Evolutionary conservation across 495 filamentous ascomycete species (phyloP).

Genomic region (Aspergillus baeticus): DNA sequence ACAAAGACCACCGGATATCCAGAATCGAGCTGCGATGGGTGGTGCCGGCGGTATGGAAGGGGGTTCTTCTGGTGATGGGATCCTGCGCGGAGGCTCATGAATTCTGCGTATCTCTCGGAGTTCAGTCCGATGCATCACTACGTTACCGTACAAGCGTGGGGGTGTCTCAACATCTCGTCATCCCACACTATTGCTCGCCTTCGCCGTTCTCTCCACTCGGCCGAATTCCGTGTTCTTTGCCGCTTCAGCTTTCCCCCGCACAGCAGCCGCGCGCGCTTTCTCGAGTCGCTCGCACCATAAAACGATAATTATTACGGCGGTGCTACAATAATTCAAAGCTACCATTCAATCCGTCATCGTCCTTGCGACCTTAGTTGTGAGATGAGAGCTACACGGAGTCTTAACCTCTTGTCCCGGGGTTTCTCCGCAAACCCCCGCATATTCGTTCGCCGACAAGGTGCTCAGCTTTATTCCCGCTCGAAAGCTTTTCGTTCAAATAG

Average conservation of each 20-base stretch:
- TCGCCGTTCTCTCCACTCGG: conserved; percentile 21
- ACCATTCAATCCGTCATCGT: not conserved
- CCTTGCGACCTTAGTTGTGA: not conserved
- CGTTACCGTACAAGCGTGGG: not conserved
- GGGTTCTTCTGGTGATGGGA: not conserved
- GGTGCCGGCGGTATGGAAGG: too few species aligned
- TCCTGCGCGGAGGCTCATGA: not conserved
- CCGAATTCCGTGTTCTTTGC: conserved; percentile 29
- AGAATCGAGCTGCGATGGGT: not conserved
- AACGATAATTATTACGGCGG: not conserved
- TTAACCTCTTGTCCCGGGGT: conserved; percentile 24
- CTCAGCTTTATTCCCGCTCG: conserved; percentile 7
- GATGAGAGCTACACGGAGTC: conserved; percentile 25
- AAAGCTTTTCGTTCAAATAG: conserved; percentile 22
- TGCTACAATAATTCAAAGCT: not conserved
- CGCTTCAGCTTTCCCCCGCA: conserved; percentile 17
- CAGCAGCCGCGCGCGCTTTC: not conserved
- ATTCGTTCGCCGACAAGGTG: conserved; percentile 23
- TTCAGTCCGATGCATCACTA: conserved; percentile 3
- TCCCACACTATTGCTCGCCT: conserved; percentile 1
- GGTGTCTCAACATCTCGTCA: not conserved
- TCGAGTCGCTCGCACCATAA: not conserved
- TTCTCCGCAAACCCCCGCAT: conserved; percentile 31
- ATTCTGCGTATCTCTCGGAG: not conserved
- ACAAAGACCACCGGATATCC: too few species aligned